phyloP scores from a whole-genome alignment of 176 grass and related monocot genomes.

The Aechmea fasciata region DNA sequence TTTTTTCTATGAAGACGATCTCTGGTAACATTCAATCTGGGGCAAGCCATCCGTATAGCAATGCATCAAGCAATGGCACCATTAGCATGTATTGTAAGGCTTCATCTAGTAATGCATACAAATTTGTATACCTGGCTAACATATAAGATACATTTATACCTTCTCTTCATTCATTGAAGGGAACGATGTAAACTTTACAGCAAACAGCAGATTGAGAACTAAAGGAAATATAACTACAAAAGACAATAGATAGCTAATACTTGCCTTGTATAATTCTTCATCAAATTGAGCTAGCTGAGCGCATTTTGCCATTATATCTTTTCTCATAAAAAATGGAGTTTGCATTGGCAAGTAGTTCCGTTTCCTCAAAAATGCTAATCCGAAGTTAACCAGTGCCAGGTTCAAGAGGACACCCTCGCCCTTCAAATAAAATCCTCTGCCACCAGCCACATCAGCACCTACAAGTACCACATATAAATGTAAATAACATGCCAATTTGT shows the following conservation, averaged over 20 bases:
- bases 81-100: no score
- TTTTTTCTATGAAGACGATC: no score
- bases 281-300: slow-evolving; percentile 88
- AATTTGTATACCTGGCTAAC: no score
- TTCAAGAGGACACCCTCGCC: slow-evolving; percentile 74
- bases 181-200: no score
- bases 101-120: no score
- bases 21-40: no score
- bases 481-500: not conserved
- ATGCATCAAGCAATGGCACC: no score
- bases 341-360: slow-evolving; percentile 59
- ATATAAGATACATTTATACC: no score
- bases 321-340: slow-evolving; percentile 96
- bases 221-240: not conserved
- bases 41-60: no score
- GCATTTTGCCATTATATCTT: slow-evolving; percentile 94
- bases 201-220: slow-evolving; percentile 1
- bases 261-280: slow-evolving; percentile 88
- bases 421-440: slow-evolving; percentile 87
- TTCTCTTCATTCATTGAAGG: no score
- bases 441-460: slow-evolving; percentile 93
- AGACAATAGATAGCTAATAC: not conserved
- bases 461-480: slow-evolving; percentile 6
- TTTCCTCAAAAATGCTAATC: slow-evolving; percentile 57
- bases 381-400: slow-evolving; percentile 75